Base-by-base conservation (phyloP, 2,329 filamentous ascomycete genomes). In the Microsporum audouinii region DNA sequence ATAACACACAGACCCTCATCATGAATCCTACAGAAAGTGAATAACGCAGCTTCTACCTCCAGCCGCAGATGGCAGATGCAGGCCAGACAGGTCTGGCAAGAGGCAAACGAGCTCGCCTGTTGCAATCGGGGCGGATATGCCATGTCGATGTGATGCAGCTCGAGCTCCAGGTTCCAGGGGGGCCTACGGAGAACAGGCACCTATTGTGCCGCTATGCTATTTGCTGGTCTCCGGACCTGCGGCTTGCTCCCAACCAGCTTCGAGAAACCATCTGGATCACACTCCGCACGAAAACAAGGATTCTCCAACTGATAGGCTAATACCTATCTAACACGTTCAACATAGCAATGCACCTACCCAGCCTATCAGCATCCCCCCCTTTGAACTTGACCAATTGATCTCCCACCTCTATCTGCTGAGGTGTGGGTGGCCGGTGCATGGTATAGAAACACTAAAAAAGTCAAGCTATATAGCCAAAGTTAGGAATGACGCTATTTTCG, bases 401-500 rank as follows among this genome's bases (percentile, higher is more conserved):
- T 53, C 12, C 49, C 12, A 27, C 14, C 38, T 14, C 10, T 41
- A 36, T 36, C 12, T 41, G 38, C 38, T 14, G 8, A 41, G 10
- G 5, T 41, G 10, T 43, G 10, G 27, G 45, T 31, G 17, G 23
- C 45, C 23, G 45, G 27, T 27, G 23, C 45, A 51, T 51, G 17
- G 17, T 14, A 10, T 31, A 23, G 45, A 51, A 43, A 43, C 39
- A n/a, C 39, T 43, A 43, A 43, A 41, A 29, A 27, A 34, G 51
- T 17, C 5, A 36, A 55, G 51, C 31, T 17, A 34, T 7, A 5
- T 34, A 55, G 51, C 51, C 12, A n/a, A 55, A 55, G 14, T 17
- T 23, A 55, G 51, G 31, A 55, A 31, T 36, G 51, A 10, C 51
- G 51, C 51, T 55, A 55, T 55, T 36, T 55, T 55, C 51, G 51